phyloP scores from a whole-genome alignment of 768 basidiomycete species.

The Leccinum rimulosum region DNA sequence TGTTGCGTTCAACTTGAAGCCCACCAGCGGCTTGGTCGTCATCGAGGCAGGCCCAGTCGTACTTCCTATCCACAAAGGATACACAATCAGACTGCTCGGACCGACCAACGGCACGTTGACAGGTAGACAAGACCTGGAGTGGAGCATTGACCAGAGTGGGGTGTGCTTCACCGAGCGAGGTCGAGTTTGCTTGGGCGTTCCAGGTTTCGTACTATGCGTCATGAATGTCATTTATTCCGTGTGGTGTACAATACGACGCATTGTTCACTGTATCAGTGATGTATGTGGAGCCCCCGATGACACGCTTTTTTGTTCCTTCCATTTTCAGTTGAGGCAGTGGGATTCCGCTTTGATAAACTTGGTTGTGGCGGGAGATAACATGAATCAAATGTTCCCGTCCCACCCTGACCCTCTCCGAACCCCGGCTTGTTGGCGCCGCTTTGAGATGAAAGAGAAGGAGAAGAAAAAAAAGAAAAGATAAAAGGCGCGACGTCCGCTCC shows the following conservation, averaged over 20 bases:
- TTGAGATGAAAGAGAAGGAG: conserved; percentile 8
- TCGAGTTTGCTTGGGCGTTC: conserved; percentile 43
- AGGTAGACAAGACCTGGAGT: conserved; percentile 23
- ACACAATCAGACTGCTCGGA: conserved; percentile 41
- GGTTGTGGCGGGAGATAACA: neutral
- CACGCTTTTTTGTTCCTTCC: neutral
- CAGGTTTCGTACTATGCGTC: conserved; percentile 30
- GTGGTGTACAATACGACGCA: neutral
- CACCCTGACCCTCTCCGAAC: neutral
- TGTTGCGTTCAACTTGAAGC: conserved; percentile 38
- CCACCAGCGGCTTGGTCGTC: conserved; percentile 32
- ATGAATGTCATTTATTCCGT: neutral
- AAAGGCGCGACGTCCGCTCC: neutral
- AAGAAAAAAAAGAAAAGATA: neutral
- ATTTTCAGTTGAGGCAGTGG: conserved; percentile 2
- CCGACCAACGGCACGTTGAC: conserved; percentile 14
- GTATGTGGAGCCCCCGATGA: neutral
- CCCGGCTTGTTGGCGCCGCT: neutral
- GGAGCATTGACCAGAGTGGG: conserved; percentile 32
- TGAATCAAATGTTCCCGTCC: conserved; percentile 4
- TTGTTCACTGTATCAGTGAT: neutral
- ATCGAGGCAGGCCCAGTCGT: conserved; percentile 35
- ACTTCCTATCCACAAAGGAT: conserved; percentile 43
- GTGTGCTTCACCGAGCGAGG: conserved; percentile 15
- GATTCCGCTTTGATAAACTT: neutral